A percentile compares a stretch with the other conserved stretches of the same genome.
Evolutionary conservation across 495 filamentous ascomycete genomes (phyloP).

Genomic region (Lichenothelia convexa): DNA sequence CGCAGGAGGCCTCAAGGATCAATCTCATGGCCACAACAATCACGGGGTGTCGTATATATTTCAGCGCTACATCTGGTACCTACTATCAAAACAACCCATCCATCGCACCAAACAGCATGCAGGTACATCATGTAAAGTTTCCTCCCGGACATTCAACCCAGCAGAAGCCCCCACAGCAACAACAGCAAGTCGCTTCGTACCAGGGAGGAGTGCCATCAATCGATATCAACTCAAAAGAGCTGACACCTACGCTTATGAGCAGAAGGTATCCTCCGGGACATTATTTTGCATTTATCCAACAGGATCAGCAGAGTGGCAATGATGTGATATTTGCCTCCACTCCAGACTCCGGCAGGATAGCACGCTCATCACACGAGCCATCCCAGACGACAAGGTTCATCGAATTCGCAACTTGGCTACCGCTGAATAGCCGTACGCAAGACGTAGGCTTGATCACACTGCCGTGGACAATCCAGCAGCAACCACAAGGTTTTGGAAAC

Average conservation of each 20-base stretch:
- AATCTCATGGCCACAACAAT: conserved; percentile 83
- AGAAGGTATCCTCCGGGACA: conserved; percentile 70
- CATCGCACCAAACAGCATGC: conserved; percentile 80
- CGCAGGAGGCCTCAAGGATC: conserved; percentile 60
- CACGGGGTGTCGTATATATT: conserved; percentile 76
- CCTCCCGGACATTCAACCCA: conserved; percentile 39
- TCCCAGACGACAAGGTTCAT: conserved; percentile 20
- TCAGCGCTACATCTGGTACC: conserved; percentile 70
- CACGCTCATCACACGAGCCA: conserved; percentile 28
- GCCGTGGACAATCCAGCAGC: conserved; percentile 45
- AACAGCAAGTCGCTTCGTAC: conserved; percentile 15
- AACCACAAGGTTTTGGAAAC: conserved; percentile 76
- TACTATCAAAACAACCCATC: conserved; percentile 40
- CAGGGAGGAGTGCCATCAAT: conserved; percentile 15
- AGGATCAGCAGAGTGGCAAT: conserved; percentile 27
- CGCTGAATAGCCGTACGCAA: conserved; percentile 48
- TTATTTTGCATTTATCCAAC: conserved; percentile 63
- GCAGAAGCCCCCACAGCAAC: too few relatives aligned
- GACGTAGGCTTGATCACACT: conserved; percentile 58
- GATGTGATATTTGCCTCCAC: conserved; percentile 70
- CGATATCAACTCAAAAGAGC: conserved; percentile 19
- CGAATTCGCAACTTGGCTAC: conserved; percentile 62
- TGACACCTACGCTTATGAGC: conserved; percentile 9
- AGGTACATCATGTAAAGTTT: conserved; percentile 85
- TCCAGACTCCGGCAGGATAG: conserved; percentile 69